Base-by-base conservation (phyloP, 768 basidiomycete genomes). In the Collybia sordida region DNA sequence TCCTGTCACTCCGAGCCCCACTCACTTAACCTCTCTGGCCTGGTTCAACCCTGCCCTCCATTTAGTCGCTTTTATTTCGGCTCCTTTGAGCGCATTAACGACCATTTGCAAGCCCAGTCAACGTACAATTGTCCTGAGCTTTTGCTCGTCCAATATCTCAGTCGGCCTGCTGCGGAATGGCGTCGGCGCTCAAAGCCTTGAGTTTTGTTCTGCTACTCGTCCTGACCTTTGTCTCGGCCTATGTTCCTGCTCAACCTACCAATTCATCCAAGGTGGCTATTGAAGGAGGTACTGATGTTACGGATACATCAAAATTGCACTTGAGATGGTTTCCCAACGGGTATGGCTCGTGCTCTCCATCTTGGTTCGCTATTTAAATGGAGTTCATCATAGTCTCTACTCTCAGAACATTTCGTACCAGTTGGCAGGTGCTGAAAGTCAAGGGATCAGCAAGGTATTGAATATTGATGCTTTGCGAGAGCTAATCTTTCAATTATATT, bases 171-270 rank as follows among this genome's bases (percentile, higher is more conserved):
- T 18, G 34, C n/a, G 22, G 49, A 35, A 28, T 36, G 21, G 40
- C 35, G 34, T 11, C 14, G 23, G 38, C 19, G 25, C 23, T 28
- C 15, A 37, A 19, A 42, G 14, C 42, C 18, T 19, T 36, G 25
- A 43, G 35, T 40, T 6, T 36, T 51, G 11, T 53, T 45, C 44
- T 55, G 28, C 3, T 56, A 36, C 41, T 63, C 4, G 51, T 57
- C 9, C 45, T 51, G 23, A 45, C 49, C 17, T 47, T 47, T 27
- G 66, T 65, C 42, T 53, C 52, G 17, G 71, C 71, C 42, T 93
- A 92, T 64, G 79, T 89, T 53, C 90, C 91, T 0, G 91, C 91
- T 2, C 62, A 69, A 9, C 76, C 87, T 14, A 86, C 86, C 27
- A 93, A 93, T 64, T 72, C 79, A 49, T 84, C 87, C 0, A 54